Conservation (phyloP, 345 rosid species). For the Brassica rapa region DNA sequence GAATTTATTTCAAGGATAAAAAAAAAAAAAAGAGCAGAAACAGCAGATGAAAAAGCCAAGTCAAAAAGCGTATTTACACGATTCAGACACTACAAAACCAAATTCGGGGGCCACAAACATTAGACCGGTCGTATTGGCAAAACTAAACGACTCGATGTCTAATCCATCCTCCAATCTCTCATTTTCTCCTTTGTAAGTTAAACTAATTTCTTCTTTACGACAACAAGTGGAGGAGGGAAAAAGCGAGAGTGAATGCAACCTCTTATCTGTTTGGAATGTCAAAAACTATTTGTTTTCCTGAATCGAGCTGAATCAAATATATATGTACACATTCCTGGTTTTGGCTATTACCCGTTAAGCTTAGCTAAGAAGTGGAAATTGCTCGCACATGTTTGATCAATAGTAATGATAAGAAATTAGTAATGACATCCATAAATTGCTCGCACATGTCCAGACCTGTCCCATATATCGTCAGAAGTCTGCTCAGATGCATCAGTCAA, state of each 20-base stretch:
- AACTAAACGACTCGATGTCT: slow-evolving; percentile 36
- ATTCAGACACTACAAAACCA: slow-evolving; percentile 37
- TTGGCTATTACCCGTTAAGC: slow-evolving; percentile 53
- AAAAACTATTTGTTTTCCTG: slow-evolving; percentile 37
- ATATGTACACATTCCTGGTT: slow-evolving; percentile 25
- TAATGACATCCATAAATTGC: slow-evolving; percentile 90
- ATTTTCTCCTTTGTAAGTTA: slow-evolving; percentile 2
- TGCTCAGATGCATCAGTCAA: slow-evolving; percentile 29
- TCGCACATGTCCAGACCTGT: slow-evolving; percentile 97
- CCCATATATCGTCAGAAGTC: slow-evolving; percentile 24
- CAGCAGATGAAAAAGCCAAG: slow-evolving; percentile 2
- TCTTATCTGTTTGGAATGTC: slow-evolving; percentile 33
- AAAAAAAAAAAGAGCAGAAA: background rate
- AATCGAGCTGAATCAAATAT: slow-evolving; percentile 40
- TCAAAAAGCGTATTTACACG: slow-evolving; percentile 35
- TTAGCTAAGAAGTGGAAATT: slow-evolving; percentile 85
- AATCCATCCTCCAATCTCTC: background rate
- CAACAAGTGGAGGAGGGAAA: background rate
- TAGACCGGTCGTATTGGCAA: slow-evolving; percentile 42
- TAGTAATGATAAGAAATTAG: too few species aligned
- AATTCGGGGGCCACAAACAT: slow-evolving; percentile 31
- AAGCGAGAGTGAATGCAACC: slow-evolving; percentile 29
- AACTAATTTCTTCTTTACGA: slow-evolving; percentile 10
- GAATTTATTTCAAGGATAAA: too few species aligned
- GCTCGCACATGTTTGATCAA: slow-evolving; percentile 68